phyloP scores from a whole-genome alignment of 768 basidiomycete genomes.

The Phaeotremella skinneri region DNA sequence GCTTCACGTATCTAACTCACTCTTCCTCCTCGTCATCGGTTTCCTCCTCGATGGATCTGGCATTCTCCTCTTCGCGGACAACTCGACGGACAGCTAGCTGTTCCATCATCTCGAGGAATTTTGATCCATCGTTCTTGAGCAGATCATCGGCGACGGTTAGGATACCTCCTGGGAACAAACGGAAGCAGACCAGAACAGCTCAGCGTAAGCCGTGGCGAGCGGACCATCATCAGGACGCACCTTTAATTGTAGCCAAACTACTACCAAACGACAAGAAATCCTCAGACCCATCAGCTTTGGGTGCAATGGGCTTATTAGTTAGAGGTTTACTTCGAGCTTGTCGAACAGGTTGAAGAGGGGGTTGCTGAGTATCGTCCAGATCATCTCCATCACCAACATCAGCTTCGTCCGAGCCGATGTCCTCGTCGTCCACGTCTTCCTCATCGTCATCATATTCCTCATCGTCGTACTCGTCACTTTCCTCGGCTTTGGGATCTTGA shows the following conservation, averaged over 20 bases:
- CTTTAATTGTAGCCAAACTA: constrained; percentile 69
- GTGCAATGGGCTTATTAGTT: constrained; percentile 18
- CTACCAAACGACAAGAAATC: constrained; percentile 77
- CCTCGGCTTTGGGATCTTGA: constrained; percentile 54
- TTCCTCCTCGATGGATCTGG: constrained; percentile 63
- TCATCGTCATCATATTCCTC: constrained; percentile 48
- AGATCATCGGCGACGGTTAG: constrained; percentile 98
- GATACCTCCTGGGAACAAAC: constrained; percentile 69
- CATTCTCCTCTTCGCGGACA: constrained; percentile 76
- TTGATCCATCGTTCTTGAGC: constrained; percentile 96
- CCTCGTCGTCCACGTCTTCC: constrained; percentile 46
- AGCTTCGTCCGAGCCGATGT: constrained; percentile 55
- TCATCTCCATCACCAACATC: constrained; percentile 63
- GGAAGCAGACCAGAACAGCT: constrained; percentile 34
- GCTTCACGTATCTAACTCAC: constrained; percentile 33
- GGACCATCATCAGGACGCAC: constrained; percentile 36
- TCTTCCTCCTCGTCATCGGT: constrained; percentile 64
- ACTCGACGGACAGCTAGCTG: constrained; percentile 91
- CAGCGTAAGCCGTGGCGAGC: constrained; percentile 39
- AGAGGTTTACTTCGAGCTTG: constrained; percentile 26
- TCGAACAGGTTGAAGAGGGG: constrained; percentile 16
- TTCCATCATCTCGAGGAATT: constrained; percentile 99
- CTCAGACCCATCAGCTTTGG: constrained; percentile 52
- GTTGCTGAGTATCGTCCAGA: constrained; percentile 62
- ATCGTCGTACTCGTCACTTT: constrained; percentile 55